These are phyloP conservation scores for Sugiyamaella japonica DNA, from an alignment of 1,139 yeast genomes.

Conservation along the genomic window DNA sequence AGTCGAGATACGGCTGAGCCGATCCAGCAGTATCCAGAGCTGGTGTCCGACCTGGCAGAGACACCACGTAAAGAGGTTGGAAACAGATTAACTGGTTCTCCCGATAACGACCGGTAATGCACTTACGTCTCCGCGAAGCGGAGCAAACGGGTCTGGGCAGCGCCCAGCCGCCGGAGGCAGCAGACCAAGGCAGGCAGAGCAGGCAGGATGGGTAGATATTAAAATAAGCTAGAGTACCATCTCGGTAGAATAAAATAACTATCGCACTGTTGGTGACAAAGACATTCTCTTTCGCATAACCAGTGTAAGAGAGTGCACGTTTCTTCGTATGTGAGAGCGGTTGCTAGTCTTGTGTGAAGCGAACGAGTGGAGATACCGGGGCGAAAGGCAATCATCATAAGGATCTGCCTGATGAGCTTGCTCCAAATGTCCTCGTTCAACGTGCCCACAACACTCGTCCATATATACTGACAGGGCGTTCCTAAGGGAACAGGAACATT, in stretches of 20 bases:
- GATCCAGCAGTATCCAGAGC: too few species aligned
- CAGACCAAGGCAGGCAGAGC: too few species aligned
- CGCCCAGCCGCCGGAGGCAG: too few species aligned
- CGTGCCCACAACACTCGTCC: constrained; percentile 69
- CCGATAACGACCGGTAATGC: too few species aligned
- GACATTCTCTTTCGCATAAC: constrained; percentile 50
- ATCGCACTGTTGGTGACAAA: constrained; percentile 44
- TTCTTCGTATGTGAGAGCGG: constrained; percentile 53
- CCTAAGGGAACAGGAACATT: constrained; percentile 47
- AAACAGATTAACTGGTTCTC: too few species aligned
- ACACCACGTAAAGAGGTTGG: too few species aligned
- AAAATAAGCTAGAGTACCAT: constrained; percentile 49
- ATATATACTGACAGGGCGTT: constrained; percentile 62
- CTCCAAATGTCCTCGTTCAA: constrained; percentile 63
- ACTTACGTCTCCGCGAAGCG: too few species aligned
- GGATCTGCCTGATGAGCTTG: constrained; percentile 53
- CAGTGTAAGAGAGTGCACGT: constrained; percentile 54
- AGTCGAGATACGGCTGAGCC: too few species aligned
- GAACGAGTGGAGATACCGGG: constrained; percentile 60
- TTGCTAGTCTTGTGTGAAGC: constrained; percentile 43
- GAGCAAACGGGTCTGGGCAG: too few species aligned
- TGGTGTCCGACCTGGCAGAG: too few species aligned
- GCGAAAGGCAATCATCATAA: constrained; percentile 46
- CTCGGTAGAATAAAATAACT: constrained; percentile 53
- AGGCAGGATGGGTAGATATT: too few species aligned